phyloP scores from a whole-genome alignment of 2,329 filamentous ascomycete genomes.

The Volutella citrinella region DNA sequence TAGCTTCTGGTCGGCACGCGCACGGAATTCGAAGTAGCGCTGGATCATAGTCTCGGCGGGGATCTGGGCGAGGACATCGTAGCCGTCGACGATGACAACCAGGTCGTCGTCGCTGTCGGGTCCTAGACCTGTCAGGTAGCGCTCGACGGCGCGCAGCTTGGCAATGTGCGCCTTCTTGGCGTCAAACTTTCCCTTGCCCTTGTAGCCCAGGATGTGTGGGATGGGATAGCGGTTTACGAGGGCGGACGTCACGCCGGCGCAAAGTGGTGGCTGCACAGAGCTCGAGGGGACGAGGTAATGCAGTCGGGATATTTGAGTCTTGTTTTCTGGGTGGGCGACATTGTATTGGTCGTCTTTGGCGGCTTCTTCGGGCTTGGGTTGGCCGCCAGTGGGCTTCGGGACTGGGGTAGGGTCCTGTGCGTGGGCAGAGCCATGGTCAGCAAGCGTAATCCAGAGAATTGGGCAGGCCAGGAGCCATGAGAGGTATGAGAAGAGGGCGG shows the following conservation, averaged over 20 bases:
- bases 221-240: constrained; percentile 15
- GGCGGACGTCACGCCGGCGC: constrained; percentile 11
- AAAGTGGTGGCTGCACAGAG: constrained; percentile 7
- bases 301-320: too few relatives aligned
- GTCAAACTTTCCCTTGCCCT: constrained; percentile 13
- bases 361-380: too few relatives aligned
- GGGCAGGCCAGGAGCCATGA: too few relatives aligned
- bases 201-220: constrained; percentile 13
- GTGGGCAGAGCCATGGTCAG: too few relatives aligned
- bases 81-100: constrained; percentile 20
- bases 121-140: constrained; percentile 16
- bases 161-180: constrained; percentile 15
- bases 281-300: constrained; percentile 15
- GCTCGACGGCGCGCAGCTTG: constrained; percentile 14
- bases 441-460: too few relatives aligned
- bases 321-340: too few relatives aligned
- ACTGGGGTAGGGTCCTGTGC: too few relatives aligned
- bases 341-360: too few relatives aligned
- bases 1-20: constrained; percentile 13
- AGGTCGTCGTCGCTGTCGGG: constrained; percentile 14
- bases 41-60: constrained; percentile 20
- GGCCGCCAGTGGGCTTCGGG: too few relatives aligned
- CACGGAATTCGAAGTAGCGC: constrained; percentile 17
- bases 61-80: constrained; percentile 22
- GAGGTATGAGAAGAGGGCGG: too few relatives aligned